These are phyloP conservation scores for Amanita exitialis DNA, from an alignment of 768 basidiomycete species.

Conservation along the genomic window DNA sequence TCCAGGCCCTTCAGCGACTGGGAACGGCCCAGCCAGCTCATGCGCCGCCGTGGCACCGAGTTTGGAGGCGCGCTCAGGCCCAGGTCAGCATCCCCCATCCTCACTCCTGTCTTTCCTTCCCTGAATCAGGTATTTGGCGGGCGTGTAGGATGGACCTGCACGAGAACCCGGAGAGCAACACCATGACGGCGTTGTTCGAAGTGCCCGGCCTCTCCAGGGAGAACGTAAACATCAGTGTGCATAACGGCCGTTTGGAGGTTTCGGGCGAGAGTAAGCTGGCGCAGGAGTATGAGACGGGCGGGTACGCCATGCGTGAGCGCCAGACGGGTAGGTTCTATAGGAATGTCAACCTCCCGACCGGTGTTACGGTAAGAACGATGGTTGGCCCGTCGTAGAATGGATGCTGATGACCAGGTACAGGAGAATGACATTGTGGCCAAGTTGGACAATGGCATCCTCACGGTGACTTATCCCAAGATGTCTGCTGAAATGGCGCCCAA, in stretches of 20 bases:
- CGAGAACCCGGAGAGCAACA: conserved; percentile 33
- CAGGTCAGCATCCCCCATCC: background rate
- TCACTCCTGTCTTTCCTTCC: background rate
- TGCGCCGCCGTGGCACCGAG: background rate
- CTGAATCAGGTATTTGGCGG: no score
- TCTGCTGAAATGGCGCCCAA: conserved; percentile 23
- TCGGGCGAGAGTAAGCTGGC: conserved; percentile 33
- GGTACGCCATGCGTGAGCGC: conserved; percentile 37
- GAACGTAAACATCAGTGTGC: conserved; percentile 39
- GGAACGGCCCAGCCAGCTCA: conserved; percentile 1
- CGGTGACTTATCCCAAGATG: conserved; percentile 34
- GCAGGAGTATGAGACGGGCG: conserved; percentile 21
- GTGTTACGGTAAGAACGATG: conserved; percentile 32
- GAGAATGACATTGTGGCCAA: conserved; percentile 25
- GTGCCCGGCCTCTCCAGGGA: conserved; percentile 43
- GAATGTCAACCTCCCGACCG: conserved; percentile 36
- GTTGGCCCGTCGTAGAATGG: no score
- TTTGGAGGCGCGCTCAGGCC: conserved; percentile 2
- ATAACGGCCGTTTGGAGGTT: conserved; percentile 35
- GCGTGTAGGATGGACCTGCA: conserved; percentile 39
- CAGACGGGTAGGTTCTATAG: conserved; percentile 31
- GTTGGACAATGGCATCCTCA: conserved; percentile 33
- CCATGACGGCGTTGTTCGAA: conserved; percentile 45
- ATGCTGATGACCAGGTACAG: conserved; percentile 9
- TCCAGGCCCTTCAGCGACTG: background rate